Evolutionary conservation across 352 stramenopile genomes (phyloP).

Genomic region (Phytophthora pluvialis): DNA sequence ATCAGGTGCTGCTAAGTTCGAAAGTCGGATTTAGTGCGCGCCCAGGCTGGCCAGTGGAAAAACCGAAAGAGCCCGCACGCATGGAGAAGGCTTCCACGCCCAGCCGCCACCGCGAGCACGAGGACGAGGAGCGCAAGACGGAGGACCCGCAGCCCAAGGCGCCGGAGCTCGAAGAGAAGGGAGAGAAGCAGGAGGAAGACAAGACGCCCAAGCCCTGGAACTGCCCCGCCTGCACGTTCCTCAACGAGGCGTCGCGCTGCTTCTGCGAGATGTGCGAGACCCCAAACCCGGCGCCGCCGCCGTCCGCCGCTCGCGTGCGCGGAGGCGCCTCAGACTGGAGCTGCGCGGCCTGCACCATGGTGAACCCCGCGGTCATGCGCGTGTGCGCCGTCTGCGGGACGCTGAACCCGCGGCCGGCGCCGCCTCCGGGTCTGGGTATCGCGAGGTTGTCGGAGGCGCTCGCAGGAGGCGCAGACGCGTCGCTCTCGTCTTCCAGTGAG

Average conservation of each 20-base stretch:
- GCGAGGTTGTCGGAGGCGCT: conserved; percentile 29
- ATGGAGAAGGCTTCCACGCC: conserved; percentile 29
- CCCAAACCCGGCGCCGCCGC: conserved; percentile 50
- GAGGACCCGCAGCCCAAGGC: conserved; percentile 8
- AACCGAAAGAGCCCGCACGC: conserved; percentile 5
- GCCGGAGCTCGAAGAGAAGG: conserved; percentile 7
- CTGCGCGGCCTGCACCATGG: conserved; percentile 76
- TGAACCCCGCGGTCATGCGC: conserved; percentile 57
- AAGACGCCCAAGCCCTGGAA: conserved; percentile 48
- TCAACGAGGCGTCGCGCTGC: conserved; percentile 63
- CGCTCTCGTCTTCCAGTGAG: conserved; percentile 40
- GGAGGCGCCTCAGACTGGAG: conserved; percentile 50
- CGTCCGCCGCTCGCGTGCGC: conserved; percentile 2
- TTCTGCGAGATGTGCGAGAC: conserved; percentile 86
- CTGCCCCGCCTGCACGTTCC: conserved; percentile 74
- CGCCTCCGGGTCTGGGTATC: conserved; percentile 47
- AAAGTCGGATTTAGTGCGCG: conserved; percentile 29
- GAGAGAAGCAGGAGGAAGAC: conserved; percentile 17
- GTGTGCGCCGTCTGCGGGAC: conserved; percentile 66
- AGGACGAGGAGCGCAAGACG: conserved; percentile 26
- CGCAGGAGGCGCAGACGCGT: conserved; percentile 24
- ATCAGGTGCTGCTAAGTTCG: neutral
- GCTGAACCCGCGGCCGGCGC: conserved; percentile 65
- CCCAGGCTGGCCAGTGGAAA: conserved; percentile 23
- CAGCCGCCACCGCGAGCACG: conserved; percentile 20